phyloP scores from a whole-genome alignment of 176 grass and related monocot species.

The Carex scoparia region DNA sequence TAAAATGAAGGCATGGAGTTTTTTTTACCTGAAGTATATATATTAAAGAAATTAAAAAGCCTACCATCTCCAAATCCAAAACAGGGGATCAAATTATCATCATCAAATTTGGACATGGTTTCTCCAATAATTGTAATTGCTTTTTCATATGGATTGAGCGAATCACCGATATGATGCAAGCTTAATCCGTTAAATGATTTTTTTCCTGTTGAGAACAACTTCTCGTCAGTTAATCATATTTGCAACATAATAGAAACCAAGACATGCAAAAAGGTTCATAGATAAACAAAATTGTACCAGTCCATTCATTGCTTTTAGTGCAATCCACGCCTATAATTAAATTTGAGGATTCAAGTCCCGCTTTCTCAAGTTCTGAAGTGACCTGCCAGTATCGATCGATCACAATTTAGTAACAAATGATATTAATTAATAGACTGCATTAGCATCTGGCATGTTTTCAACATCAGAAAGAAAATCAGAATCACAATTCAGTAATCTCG shows the following conservation, averaged over 20 bases:
- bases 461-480: too few species aligned
- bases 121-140: slow-evolving; percentile 83
- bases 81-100: slow-evolving; percentile 93
- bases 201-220: slow-evolving; percentile 50
- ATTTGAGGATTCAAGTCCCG: slow-evolving; percentile 87
- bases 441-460: background rate
- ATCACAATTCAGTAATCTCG: too few species aligned
- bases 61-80: slow-evolving; percentile 98
- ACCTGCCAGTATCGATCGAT: slow-evolving; percentile 35
- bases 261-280: background rate
- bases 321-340: slow-evolving; percentile 92
- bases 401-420: background rate
- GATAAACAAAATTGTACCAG: slow-evolving; percentile 30
- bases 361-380: slow-evolving; percentile 69
- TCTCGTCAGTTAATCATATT: background rate
- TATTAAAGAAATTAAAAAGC: background rate
- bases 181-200: slow-evolving; percentile 71
- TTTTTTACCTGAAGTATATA: background rate
- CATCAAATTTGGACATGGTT: slow-evolving; percentile 81
- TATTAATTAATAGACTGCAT: background rate
- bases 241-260: background rate
- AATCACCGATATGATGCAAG: slow-evolving; percentile 67
- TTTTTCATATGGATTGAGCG: slow-evolving; percentile 85
- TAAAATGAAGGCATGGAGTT: background rate
- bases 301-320: slow-evolving; percentile 98